Conservation (phyloP, 1,284 basidiomycete species). For the Schizophyllum amplum region DNA sequence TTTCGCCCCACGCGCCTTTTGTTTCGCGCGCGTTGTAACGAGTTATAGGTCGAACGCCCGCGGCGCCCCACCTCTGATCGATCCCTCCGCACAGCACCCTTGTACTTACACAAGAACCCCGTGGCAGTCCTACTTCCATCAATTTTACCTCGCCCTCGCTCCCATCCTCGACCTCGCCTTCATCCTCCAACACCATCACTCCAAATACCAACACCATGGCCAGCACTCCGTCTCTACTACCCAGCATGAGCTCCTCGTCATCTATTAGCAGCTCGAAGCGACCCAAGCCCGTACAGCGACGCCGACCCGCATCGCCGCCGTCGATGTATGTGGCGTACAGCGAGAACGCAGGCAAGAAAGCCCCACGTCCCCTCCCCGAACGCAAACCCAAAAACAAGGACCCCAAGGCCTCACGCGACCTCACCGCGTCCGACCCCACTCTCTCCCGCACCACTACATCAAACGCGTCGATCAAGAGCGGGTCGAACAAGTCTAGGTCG, state of each 20-base stretch:
- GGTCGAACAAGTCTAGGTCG: background rate
- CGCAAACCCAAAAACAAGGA: background rate
- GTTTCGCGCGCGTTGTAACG: background rate
- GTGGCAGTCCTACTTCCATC: background rate
- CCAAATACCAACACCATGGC: background rate
- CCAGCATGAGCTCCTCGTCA: background rate
- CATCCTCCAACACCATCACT: background rate
- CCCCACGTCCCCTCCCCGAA: background rate
- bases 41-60: background rate
- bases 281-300: background rate
- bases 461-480: background rate
- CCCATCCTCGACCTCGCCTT: background rate
- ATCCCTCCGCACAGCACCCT: background rate
- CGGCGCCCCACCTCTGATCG: background rate
- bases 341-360: background rate
- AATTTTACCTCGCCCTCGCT: background rate
- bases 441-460: background rate
- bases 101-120: background rate
- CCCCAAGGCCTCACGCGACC: background rate
- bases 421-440: background rate
- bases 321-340: conserved; percentile 2
- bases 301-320: background rate
- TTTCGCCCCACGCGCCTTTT: background rate
- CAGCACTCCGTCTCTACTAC: background rate
- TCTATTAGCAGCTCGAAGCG: background rate